Conservation (phyloP, 2,329 filamentous ascomycete species). For the Verticillium isaacii region DNA sequence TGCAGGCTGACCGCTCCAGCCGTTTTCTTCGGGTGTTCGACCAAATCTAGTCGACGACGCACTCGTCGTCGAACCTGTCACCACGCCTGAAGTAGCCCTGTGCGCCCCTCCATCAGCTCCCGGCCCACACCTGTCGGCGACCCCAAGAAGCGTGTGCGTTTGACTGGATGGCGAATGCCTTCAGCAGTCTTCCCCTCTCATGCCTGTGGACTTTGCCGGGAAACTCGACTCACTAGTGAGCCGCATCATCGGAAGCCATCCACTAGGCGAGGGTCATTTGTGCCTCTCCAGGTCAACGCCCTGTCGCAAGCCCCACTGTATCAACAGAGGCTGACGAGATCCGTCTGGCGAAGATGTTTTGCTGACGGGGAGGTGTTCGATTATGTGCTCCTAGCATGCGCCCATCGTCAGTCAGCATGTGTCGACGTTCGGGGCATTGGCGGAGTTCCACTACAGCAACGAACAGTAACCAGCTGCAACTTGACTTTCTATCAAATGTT, state of each 20-base stretch:
- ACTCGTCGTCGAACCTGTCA: not conserved
- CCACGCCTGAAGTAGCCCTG: not conserved
- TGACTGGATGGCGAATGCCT: not conserved
- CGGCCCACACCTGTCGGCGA: not conserved
- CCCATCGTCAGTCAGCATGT: not conserved
- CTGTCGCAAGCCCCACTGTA: not conserved
- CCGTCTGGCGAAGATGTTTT: not conserved
- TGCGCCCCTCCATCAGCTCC: not conserved
- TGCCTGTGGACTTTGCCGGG: not conserved
- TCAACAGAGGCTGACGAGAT: not conserved
- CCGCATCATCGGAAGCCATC: conserved; percentile 6
- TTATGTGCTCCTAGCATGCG: not conserved
- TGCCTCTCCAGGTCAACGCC: not conserved
- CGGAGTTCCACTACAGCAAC: not conserved
- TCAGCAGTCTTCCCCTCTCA: not conserved
- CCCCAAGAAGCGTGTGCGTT: not conserved
- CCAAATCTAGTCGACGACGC: not conserved
- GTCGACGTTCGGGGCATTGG: not conserved
- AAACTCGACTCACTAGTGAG: not conserved
- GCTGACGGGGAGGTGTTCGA: not conserved
- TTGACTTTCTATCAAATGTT: not conserved
- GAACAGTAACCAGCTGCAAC: not conserved
- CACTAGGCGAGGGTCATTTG: not conserved
- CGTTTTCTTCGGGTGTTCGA: not conserved
- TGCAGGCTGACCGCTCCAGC: not conserved